Evolutionary conservation across 2,329 filamentous ascomycete species (phyloP).

Genomic region (Daldinia sp.): DNA sequence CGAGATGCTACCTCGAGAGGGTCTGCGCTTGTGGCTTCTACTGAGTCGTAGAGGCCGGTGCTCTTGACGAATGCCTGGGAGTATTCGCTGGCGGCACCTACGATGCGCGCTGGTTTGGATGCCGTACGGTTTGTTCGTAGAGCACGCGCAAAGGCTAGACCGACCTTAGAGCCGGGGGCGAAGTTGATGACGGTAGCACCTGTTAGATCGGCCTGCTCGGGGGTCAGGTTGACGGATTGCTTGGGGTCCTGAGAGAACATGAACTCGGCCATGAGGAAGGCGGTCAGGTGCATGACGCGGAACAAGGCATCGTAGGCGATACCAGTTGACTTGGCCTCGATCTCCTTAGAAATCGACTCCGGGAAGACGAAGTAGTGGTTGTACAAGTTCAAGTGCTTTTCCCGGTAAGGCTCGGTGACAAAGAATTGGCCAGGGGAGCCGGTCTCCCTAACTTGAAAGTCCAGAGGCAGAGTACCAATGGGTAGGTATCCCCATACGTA

Average conservation of each 20-base stretch:
- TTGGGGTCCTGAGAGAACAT: constrained; percentile 44
- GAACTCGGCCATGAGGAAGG: constrained; percentile 46
- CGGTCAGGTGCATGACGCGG: constrained; percentile 43
- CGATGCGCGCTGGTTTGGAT: constrained; percentile 30
- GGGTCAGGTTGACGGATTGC: constrained; percentile 33
- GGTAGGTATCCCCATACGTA: constrained; percentile 56
- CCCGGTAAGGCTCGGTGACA: constrained; percentile 50
- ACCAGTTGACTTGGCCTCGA: constrained; percentile 31
- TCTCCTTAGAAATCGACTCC: constrained; percentile 5
- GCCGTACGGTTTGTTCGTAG: constrained; percentile 17
- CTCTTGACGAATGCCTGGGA: constrained; percentile 39
- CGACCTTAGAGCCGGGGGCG: constrained; percentile 45
- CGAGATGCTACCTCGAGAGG: constrained; percentile 18
- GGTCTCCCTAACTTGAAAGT: constrained; percentile 48
- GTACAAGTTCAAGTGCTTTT: constrained; percentile 53
- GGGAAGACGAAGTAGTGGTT: constrained; percentile 51
- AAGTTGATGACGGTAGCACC: constrained; percentile 47
- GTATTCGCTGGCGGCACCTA: constrained; percentile 41
- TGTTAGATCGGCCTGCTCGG: constrained; percentile 45
- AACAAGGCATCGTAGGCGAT: constrained; percentile 41
- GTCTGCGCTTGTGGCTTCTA: constrained; percentile 34
- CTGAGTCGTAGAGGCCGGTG: constrained; percentile 41
- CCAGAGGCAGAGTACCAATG: constrained; percentile 49
- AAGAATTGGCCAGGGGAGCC: constrained; percentile 46
- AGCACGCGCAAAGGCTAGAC: constrained; percentile 34